Evolutionary conservation across 768 basidiomycete species (phyloP), one percentile per base, ranked within the genome.

Genomic region (Serendipita indica): DNA sequence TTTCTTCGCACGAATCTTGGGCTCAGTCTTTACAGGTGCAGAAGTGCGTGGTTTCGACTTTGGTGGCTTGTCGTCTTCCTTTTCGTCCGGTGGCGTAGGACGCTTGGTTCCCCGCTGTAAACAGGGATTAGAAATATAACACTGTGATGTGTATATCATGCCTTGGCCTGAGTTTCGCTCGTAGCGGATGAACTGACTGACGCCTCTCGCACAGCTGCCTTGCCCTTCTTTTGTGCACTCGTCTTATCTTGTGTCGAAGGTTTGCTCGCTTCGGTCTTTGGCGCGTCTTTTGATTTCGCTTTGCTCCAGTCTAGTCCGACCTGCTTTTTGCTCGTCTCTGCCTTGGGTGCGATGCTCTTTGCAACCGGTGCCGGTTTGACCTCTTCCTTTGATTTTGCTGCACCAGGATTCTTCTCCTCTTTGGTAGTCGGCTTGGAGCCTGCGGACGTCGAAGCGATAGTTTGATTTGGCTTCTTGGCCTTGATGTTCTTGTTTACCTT

Each of bases 241-340:
- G 18, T 20, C 58, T 45, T 49, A 66, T 65, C 43, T 68, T 65
- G 14, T 33, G 46, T 28, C 57, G 18, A 5, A 16, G 33, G 27
- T 18, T 27, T 58, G 7, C 18, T 16, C 28, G 45, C 25, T 34
- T 16, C 25, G 2, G 1, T 46, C 30, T 33, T 54, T 6, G 20
- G 49, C 3, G 39, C 39, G 7, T 6, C 39, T 64, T 79, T 80
- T 7, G 70, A 63, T 65, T 78, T 78, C 27, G 77, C 76, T 62
- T 77, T 81, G 67, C 79, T 78, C 74, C 80, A 84, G 63, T 83
- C 78, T 3, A 83, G 72, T 64, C 78, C 80, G 5, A 59, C 45
- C 63, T 69, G 67, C 33, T 64, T 65, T 30, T 69, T 61, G n/a
- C 57, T 64, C 39, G 65, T 63, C 25, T 60, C 60, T 16, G 64